Percentiles rank a stretch among this genome's conserved stretches.
Conservation (phyloP, 2,329 filamentous ascomycete genomes). For the Ceratocystis albifundus region DNA sequence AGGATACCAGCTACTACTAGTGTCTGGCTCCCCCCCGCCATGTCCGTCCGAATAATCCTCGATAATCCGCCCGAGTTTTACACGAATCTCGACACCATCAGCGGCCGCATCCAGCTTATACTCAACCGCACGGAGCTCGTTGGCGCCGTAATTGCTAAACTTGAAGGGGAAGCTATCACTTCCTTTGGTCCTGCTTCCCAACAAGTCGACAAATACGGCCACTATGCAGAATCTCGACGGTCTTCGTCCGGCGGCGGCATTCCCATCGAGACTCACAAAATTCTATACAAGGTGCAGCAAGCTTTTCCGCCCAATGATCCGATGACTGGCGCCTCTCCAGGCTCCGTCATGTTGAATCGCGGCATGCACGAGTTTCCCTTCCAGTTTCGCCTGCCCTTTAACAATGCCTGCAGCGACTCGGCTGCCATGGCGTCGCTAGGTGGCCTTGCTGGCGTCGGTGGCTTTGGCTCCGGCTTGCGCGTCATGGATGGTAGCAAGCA, state of each 20-base stretch:
- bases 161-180: slow-evolving; percentile 68
- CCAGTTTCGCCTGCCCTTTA: slow-evolving; percentile 64
- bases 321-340: slow-evolving; percentile 33
- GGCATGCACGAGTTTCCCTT: slow-evolving; percentile 69
- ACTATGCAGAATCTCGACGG: slow-evolving; percentile 29
- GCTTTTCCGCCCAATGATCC: slow-evolving; percentile 55
- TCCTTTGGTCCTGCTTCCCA: slow-evolving; percentile 39
- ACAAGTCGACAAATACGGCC: slow-evolving; percentile 28
- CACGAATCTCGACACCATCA: slow-evolving; percentile 67
- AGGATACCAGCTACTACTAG: not conserved
- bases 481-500: slow-evolving; percentile 54
- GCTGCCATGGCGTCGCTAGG: slow-evolving; percentile 43
- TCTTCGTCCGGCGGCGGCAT: slow-evolving; percentile 27
- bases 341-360: slow-evolving; percentile 48
- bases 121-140: slow-evolving; percentile 58
- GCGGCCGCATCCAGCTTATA: slow-evolving; percentile 46
- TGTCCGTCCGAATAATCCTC: slow-evolving; percentile 57
- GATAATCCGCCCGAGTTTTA: slow-evolving; percentile 59
- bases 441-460: slow-evolving; percentile 43
- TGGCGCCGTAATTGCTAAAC: slow-evolving; percentile 65
- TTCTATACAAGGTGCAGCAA: slow-evolving; percentile 61
- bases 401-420: slow-evolving; percentile 55
- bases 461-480: slow-evolving; percentile 42
- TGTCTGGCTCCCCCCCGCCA: slow-evolving; percentile 29
- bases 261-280: slow-evolving; percentile 53